Evolutionary conservation across 164 flowering plant genomes (phyloP).

Genomic region (Nymphaea colorata): DNA sequence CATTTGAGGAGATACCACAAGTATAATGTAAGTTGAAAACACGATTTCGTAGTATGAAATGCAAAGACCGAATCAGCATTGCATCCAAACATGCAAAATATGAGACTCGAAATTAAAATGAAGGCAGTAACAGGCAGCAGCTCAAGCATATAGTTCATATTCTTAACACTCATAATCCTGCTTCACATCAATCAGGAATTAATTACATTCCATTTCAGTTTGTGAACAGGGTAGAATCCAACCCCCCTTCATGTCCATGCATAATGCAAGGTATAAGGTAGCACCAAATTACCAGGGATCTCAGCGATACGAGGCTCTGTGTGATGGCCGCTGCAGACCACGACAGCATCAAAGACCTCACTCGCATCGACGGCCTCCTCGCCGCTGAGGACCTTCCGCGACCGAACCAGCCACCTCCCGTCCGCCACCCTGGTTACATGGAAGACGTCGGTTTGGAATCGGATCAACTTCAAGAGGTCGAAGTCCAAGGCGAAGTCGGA

Average conservation of each 20-base stretch:
- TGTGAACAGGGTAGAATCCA: neutral
- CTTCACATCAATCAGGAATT: no score
- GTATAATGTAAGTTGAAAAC: no score
- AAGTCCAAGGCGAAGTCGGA: constrained; percentile 45
- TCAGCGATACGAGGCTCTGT: constrained; percentile 43
- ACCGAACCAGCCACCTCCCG: constrained; percentile 53
- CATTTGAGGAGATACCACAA: no score
- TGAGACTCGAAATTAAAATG: no score
- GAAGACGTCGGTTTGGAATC: constrained; percentile 60
- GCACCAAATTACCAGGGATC: constrained; percentile 32
- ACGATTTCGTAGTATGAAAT: no score
- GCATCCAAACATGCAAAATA: no score
- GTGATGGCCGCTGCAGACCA: constrained; percentile 45
- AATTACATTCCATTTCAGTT: no score
- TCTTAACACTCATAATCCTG: no score
- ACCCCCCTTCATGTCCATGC: neutral
- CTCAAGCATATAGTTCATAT: no score
- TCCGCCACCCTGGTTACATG: constrained; percentile 30
- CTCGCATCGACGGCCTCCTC: constrained; percentile 8
- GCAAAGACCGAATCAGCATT: no score
- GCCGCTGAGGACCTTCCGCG: constrained; percentile 8
- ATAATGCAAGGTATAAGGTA: neutral
- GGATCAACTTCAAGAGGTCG: constrained; percentile 34
- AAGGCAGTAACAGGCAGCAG: no score
- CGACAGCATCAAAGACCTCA: constrained; percentile 47